Evolutionary conservation across 2,329 filamentous ascomycete species (phyloP).

Genomic region (Nigrograna mackinnonii): DNA sequence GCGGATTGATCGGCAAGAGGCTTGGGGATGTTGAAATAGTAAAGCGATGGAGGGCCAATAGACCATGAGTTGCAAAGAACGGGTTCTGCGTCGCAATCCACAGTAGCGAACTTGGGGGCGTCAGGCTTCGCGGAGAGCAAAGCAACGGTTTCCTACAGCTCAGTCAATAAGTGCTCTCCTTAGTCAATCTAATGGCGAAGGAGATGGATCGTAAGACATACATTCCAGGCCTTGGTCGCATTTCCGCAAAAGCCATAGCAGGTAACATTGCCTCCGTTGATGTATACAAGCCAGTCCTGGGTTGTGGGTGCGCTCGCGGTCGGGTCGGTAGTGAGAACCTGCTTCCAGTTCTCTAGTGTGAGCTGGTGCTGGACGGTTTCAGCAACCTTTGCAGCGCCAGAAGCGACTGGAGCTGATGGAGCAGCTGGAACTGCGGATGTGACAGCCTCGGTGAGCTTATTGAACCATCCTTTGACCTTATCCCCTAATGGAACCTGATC

Average conservation of each 20-base stretch:
- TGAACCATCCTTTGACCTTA: conserved; percentile 59
- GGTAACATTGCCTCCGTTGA: conserved; percentile 78
- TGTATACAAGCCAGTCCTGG: conserved; percentile 76
- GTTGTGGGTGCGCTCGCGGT: conserved; percentile 60
- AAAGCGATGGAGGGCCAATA: conserved; percentile 65
- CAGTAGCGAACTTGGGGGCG: conserved; percentile 67
- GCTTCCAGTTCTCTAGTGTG: conserved; percentile 72
- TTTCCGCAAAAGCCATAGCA: conserved; percentile 72
- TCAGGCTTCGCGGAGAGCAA: conserved; percentile 64
- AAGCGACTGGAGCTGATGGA: conserved; percentile 44
- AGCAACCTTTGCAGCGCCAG: conserved; percentile 56
- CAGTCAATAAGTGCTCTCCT: too few species aligned
- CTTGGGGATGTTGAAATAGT: conserved; percentile 65
- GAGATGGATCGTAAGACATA: conserved; percentile 25
- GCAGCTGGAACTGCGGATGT: conserved; percentile 53
- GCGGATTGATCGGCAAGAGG: conserved; percentile 66
- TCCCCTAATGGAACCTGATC: conserved; percentile 65
- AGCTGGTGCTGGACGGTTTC: conserved; percentile 59
- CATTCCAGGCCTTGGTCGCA: conserved; percentile 64
- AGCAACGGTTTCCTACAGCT: conserved; percentile 61
- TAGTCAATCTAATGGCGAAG: not conserved
- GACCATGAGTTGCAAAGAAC: conserved; percentile 78
- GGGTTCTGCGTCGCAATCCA: conserved; percentile 76
- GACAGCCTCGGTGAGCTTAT: conserved; percentile 59
- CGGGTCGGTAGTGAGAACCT: conserved; percentile 65